Evolutionary conservation across 371 early-diverging fungal species (phyloP).

Genomic region (Nematocida ausubeli): DNA sequence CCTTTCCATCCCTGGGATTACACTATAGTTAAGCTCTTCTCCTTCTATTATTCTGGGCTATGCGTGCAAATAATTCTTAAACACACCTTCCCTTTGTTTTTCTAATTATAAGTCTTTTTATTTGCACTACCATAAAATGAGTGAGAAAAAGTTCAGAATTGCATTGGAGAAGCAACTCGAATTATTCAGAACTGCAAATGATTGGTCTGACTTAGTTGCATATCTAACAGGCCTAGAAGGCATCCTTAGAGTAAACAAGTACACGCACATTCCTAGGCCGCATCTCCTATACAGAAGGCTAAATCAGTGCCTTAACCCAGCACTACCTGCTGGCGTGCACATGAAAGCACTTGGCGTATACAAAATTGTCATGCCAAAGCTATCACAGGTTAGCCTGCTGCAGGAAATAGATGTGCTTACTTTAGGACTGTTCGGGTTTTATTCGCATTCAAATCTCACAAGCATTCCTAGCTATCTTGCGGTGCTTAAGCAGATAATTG

Average conservation of each 20-base stretch:
- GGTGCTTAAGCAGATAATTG: constrained; percentile 56
- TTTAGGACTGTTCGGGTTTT: constrained; percentile 62
- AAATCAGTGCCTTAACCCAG: constrained; percentile 92
- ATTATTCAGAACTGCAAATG: constrained; percentile 65
- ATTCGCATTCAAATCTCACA: constrained; percentile 52
- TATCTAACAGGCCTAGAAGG: constrained; percentile 57
- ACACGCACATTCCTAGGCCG: constrained; percentile 69
- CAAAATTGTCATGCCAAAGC: constrained; percentile 73
- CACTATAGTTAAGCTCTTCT: too few species aligned
- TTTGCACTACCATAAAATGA: constrained; percentile 3
- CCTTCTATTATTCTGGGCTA: too few species aligned
- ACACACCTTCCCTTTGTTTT: not conserved
- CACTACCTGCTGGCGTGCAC: constrained; percentile 95
- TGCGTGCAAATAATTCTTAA: not conserved
- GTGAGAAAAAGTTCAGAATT: constrained; percentile 54
- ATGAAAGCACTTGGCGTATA: constrained; percentile 87
- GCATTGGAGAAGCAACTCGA: constrained; percentile 66
- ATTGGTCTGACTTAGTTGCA: constrained; percentile 68
- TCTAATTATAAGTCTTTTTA: not conserved
- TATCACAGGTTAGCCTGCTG: constrained; percentile 42
- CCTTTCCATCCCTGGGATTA: too few species aligned
- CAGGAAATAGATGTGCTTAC: constrained; percentile 57
- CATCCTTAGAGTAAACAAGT: constrained; percentile 58
- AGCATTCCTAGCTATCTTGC: constrained; percentile 56
- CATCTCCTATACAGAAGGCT: constrained; percentile 82